Evolutionary conservation across 257 asterid genomes (phyloP).

Genomic region (Leptodermis oblonga): DNA sequence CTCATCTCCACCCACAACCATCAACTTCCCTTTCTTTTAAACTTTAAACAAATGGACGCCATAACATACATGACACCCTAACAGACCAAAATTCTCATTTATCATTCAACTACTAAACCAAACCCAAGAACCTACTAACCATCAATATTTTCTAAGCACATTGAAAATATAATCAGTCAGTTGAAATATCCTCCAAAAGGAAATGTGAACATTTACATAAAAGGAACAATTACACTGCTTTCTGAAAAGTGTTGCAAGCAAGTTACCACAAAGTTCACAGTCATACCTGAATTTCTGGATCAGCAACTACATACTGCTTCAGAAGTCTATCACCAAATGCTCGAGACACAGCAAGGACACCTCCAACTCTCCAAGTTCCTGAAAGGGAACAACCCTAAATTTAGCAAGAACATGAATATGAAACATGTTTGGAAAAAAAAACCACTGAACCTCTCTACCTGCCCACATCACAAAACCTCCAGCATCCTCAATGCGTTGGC

Average conservation of each 20-base stretch:
- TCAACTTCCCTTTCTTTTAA: not conserved
- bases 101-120: not conserved
- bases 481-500: conserved; percentile 93
- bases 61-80: not conserved
- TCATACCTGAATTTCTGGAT: conserved; percentile 86
- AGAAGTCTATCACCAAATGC: conserved; percentile 92
- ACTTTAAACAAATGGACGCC: not conserved
- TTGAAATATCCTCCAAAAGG: too few relatives aligned
- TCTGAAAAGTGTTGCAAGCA: not conserved
- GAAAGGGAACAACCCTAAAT: not conserved
- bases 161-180: too few relatives aligned
- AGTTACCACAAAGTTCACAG: conserved; percentile 1
- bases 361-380: conserved; percentile 99
- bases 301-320: conserved; percentile 92
- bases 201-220: not conserved
- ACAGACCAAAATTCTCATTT: not conserved
- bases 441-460: conserved; percentile 36
- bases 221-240: not conserved
- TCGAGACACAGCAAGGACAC: conserved; percentile 98
- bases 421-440: not conserved
- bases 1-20: not conserved
- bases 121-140: too few relatives aligned
- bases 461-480: conserved; percentile 99
- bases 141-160: too few relatives aligned
- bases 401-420: not conserved